Evolutionary conservation across 164 flowering plant genomes (phyloP).

Genomic region (Chimonanthus praecox): DNA sequence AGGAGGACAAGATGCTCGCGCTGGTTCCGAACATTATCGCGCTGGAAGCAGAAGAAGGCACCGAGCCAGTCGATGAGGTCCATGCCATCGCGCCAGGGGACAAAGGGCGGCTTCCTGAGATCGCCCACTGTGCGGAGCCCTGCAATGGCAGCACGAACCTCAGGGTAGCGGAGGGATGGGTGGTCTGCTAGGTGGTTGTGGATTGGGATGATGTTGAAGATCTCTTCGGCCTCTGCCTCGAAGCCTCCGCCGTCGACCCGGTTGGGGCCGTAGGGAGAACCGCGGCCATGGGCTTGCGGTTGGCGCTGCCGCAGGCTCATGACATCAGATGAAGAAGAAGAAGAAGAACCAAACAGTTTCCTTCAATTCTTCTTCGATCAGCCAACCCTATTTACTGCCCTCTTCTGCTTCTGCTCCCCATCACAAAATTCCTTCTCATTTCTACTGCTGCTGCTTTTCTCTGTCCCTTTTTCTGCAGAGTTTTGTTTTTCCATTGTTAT

Average conservation of each 20-base stretch:
- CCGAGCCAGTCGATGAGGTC: slow-evolving; percentile 97
- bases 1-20: slow-evolving; percentile 89
- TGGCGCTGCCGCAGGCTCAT: slow-evolving; percentile 15
- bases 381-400: too few species aligned
- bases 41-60: slow-evolving; percentile 73
- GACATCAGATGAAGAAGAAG: background rate
- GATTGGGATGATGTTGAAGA: slow-evolving; percentile 45
- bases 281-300: slow-evolving; percentile 3
- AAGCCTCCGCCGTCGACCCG: background rate
- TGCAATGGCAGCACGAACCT: slow-evolving; percentile 78
- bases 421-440: too few species aligned
- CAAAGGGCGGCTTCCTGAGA: slow-evolving; percentile 59
- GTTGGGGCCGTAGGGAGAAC: background rate
- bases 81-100: slow-evolving; percentile 33
- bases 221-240: background rate
- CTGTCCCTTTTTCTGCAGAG: background rate
- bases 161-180: slow-evolving; percentile 76
- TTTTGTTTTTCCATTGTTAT: background rate
- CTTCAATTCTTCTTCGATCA: background rate
- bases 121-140: slow-evolving; percentile 60
- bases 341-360: background rate
- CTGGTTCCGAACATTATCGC: slow-evolving; percentile 78
- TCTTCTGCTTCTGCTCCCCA: too few species aligned
- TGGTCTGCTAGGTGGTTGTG: slow-evolving; percentile 72
- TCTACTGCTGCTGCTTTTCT: background rate